A percentile compares a stretch with the other conserved stretches of the same genome.
These are phyloP conservation scores for Backusella parvicylindrica DNA, from an alignment of 192 early-diverging fungal genomes.

Conservation along the genomic window DNA sequence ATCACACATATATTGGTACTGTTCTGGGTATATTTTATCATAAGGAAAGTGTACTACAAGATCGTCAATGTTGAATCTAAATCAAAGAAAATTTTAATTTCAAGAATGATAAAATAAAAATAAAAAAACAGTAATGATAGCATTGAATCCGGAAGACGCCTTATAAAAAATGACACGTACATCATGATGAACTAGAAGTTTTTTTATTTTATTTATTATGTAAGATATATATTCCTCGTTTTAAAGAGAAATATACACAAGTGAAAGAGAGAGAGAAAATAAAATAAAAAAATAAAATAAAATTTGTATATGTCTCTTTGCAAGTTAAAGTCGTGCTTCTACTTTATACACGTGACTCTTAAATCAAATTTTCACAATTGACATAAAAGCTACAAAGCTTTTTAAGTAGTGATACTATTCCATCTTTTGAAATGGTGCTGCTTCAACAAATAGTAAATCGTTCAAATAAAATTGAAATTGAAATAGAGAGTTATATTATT, in stretches of 20 bases:
- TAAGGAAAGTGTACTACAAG: constrained; percentile 98
- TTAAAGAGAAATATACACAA: not conserved
- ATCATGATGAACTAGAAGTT: not conserved
- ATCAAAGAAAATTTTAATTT: not conserved
- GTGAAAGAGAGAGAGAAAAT: not conserved
- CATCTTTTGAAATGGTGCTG: no score
- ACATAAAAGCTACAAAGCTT: no score
- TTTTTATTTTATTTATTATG: not conserved
- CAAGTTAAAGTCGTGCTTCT: no score
- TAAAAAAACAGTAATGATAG: not conserved
- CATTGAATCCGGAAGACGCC: not conserved
- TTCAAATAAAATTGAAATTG: no score
- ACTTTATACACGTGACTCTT: not conserved
- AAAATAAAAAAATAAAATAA: no score
- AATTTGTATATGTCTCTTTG: no score
- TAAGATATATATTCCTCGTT: not conserved
- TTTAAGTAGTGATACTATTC: no score
- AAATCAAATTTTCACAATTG: no score
- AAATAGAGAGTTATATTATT: no score
- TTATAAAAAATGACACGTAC: constrained; percentile 3
- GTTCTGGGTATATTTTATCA: constrained; percentile 99
- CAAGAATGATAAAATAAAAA: not conserved
- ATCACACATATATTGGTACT: constrained; percentile 97
- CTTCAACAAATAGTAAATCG: no score
- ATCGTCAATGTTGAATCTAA: constrained; percentile 78